phyloP scores from a whole-genome alignment of 2,329 filamentous ascomycete species.

The Podosphaera xanthii region DNA sequence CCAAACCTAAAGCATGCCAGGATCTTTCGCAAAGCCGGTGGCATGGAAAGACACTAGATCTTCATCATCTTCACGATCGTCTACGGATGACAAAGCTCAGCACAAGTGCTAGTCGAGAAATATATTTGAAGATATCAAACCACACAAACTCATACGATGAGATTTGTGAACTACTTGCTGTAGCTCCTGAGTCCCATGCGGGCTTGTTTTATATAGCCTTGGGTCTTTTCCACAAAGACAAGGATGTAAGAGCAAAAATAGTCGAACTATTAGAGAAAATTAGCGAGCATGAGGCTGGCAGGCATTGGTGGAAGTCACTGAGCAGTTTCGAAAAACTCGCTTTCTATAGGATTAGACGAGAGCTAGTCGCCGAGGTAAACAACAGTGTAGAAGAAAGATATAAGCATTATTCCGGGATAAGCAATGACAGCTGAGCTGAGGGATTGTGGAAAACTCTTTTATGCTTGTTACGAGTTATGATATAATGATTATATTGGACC shows the following conservation, averaged over 20 bases:
- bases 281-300: constrained; percentile 65
- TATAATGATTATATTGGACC: constrained; percentile 5
- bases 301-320: constrained; percentile 76
- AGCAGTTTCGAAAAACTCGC: constrained; percentile 77
- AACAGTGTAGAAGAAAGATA: constrained; percentile 9
- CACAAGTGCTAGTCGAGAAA: constrained; percentile 52
- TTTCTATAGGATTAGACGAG: constrained; percentile 56
- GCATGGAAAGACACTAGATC: constrained; percentile 59
- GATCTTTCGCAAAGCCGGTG: constrained; percentile 40
- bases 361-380: constrained; percentile 29
- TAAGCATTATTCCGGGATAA: constrained; percentile 5
- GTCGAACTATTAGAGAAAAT: constrained; percentile 66
- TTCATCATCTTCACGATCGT: constrained; percentile 82
- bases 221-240: constrained; percentile 75
- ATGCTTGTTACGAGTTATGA: constrained; percentile 10
- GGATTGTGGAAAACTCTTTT: constrained; percentile 21
- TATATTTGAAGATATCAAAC: constrained; percentile 61
- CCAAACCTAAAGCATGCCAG: constrained; percentile 17
- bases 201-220: constrained; percentile 81
- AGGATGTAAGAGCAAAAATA: constrained; percentile 53
- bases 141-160: constrained; percentile 63
- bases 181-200: constrained; percentile 65
- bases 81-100: constrained; percentile 62
- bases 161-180: constrained; percentile 60
- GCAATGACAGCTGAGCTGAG: constrained; percentile 22